phyloP scores from a whole-genome alignment of 164 flowering plant species.

The Kingdonia uniflora region DNA sequence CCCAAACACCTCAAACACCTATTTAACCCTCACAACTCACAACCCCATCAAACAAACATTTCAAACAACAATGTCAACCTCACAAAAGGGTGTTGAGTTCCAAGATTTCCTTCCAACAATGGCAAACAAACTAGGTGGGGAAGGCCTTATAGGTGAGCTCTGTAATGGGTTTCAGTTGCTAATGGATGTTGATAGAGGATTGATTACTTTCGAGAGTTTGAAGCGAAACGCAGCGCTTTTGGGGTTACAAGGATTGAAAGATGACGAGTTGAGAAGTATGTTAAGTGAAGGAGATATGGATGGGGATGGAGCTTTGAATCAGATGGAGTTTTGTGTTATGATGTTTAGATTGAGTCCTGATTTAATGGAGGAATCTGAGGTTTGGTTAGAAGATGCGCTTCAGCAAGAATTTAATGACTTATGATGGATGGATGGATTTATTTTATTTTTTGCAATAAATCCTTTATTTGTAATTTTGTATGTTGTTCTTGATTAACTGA shows the following conservation, averaged over 20 bases:
- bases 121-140: conserved; percentile 26
- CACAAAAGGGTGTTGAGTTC: conserved; percentile 10
- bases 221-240: conserved; percentile 20
- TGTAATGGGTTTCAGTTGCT: conserved; percentile 30
- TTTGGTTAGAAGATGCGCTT: conserved; percentile 23
- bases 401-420: conserved; percentile 4
- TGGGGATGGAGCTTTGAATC: conserved; percentile 42
- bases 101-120: conserved; percentile 26
- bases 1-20: too few relatives aligned
- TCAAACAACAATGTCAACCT: conserved; percentile 8
- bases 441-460: too few relatives aligned
- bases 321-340: conserved; percentile 51
- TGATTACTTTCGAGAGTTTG: conserved; percentile 30
- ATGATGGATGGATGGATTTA: background rate
- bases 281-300: conserved; percentile 50
- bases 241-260: conserved; percentile 20
- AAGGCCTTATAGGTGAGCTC: conserved; percentile 23
- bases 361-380: conserved; percentile 24
- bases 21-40: too few relatives aligned
- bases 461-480: too few relatives aligned
- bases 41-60: too few relatives aligned
- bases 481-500: too few relatives aligned
- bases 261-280: conserved; percentile 37
- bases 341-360: conserved; percentile 54
- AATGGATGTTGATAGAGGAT: conserved; percentile 22